A percentile compares a stretch with the other conserved stretches of the same genome.
Conservation (phyloP, 148 eudicot genomes). For the Hydrangea macrophylla region DNA sequence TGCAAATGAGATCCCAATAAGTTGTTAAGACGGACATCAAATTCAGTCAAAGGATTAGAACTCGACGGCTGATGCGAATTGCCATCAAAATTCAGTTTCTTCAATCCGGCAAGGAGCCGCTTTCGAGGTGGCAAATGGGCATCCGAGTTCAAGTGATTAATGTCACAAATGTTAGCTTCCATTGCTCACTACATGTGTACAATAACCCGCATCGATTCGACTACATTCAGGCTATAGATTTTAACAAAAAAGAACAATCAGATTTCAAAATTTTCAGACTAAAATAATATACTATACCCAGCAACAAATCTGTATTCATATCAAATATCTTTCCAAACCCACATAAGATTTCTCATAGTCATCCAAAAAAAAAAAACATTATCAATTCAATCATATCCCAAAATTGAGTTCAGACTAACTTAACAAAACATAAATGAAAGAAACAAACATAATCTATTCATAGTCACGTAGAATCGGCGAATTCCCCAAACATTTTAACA, state of each 20-base stretch:
- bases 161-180: conserved; percentile 59
- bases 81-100: conserved; percentile 63
- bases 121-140: conserved; percentile 93
- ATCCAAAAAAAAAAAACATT: background rate
- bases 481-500: background rate
- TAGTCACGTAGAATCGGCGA: background rate
- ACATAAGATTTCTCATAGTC: background rate
- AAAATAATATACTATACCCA: conserved; percentile 24
- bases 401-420: background rate
- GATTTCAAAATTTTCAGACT: conserved; percentile 13
- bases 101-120: conserved; percentile 73
- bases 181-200: conserved; percentile 35
- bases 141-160: conserved; percentile 62
- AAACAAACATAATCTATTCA: too few relatives aligned
- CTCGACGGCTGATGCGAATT: conserved; percentile 27
- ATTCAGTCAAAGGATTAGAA: conserved; percentile 28
- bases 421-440: background rate
- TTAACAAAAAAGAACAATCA: conserved; percentile 17
- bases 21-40: conserved; percentile 42
- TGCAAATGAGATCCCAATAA: conserved; percentile 47
- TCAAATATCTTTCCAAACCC: background rate
- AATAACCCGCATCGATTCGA: conserved; percentile 5
- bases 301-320: conserved; percentile 15
- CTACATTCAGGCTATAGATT: conserved; percentile 24
- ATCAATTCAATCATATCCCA: background rate